Percentiles rank a stretch among this genome's conserved stretches.
These are phyloP conservation scores for Fomitopsis pinicola DNA, from an alignment of 1,284 basidiomycete species.

Conservation along the genomic window DNA sequence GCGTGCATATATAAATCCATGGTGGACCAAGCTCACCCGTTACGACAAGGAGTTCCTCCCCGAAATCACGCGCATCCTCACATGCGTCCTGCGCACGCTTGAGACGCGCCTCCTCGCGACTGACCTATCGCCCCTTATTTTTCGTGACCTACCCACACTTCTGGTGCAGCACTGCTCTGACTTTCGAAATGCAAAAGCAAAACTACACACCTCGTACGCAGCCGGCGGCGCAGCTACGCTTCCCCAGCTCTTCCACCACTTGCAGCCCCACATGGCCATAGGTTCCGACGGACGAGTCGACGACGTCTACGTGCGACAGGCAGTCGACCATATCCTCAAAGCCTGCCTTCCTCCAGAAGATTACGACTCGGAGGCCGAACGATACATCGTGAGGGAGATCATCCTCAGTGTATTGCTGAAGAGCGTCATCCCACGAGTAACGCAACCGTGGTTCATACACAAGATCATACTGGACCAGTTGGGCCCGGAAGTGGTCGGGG, in stretches of 20 bases:
- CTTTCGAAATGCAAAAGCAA: constrained; percentile 61
- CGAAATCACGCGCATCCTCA: constrained; percentile 58
- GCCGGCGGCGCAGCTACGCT: constrained; percentile 56
- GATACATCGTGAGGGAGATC: constrained; percentile 73
- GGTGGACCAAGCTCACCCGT: constrained; percentile 79
- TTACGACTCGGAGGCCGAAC: constrained; percentile 65
- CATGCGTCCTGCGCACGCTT: constrained; percentile 52
- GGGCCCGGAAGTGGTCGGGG: constrained; percentile 34
- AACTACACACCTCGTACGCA: constrained; percentile 65
- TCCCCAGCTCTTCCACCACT: constrained; percentile 65
- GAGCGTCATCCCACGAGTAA: constrained; percentile 61
- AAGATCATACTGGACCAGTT: constrained; percentile 59
- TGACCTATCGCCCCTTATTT: constrained; percentile 56
- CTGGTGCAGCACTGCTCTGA: constrained; percentile 71
- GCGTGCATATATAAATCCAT: constrained; percentile 71
- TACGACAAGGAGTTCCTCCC: constrained; percentile 80
- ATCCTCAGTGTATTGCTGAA: constrained; percentile 66
- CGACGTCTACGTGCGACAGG: constrained; percentile 73
- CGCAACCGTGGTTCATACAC: constrained; percentile 82
- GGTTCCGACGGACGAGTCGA: constrained; percentile 58
- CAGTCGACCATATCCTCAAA: constrained; percentile 67
- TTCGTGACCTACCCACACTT: constrained; percentile 56
- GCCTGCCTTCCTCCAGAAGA: constrained; percentile 65
- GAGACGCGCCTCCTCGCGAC: constrained; percentile 52
- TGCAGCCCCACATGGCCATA: constrained; percentile 78